These are phyloP conservation scores for Luffa acutangula DNA, from an alignment of 306 rosid genomes.

Conservation along the genomic window DNA sequence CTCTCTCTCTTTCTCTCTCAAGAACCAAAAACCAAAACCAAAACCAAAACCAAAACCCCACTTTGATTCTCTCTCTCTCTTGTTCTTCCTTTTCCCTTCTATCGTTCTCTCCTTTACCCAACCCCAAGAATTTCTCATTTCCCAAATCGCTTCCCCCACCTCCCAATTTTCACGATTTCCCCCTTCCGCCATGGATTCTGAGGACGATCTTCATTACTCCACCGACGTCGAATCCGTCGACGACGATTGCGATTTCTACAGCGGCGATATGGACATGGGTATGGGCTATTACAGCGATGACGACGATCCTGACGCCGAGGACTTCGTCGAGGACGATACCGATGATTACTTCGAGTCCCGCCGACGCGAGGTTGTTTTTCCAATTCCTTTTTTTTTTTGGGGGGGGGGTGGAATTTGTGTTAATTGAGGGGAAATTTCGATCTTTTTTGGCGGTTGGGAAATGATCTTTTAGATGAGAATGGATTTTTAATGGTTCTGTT, in stretches of 20 bases:
- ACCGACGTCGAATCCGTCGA: conserved; percentile 57
- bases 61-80: not conserved
- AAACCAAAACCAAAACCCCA: conserved; percentile 10
- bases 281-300: conserved; percentile 44
- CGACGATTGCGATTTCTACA: conserved; percentile 57
- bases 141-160: not conserved
- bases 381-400: not conserved
- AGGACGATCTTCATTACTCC: conserved; percentile 86
- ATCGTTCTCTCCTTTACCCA: not conserved
- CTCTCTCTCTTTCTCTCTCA: not conserved
- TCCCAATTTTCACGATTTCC: not conserved
- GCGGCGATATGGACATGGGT: conserved; percentile 51
- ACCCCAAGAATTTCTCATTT: not conserved
- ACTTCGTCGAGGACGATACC: conserved; percentile 24
- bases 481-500: not conserved
- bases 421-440: not conserved
- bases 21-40: not conserved
- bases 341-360: conserved; percentile 47
- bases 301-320: conserved; percentile 15
- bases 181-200: conserved; percentile 54
- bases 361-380: conserved; percentile 47
- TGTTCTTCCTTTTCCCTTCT: not conserved
- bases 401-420: not conserved
- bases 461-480: not conserved
- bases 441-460: not conserved